Percentiles rank a stretch among this genome's conserved stretches.
phyloP scores from a whole-genome alignment of 148 eudicot species.

The Silene conica region DNA sequence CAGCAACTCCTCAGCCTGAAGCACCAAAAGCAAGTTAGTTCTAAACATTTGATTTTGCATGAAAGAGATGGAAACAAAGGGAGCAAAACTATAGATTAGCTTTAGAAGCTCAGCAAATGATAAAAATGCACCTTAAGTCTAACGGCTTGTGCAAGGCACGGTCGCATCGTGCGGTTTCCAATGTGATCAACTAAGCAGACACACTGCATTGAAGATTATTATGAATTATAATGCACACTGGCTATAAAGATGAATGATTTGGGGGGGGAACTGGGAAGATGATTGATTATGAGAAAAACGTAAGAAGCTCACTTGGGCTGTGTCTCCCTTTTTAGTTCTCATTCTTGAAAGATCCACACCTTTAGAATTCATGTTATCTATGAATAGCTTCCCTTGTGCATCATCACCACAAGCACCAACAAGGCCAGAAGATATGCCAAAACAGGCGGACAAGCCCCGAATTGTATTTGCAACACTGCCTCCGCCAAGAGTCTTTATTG shows the following conservation, averaged over 20 bases:
- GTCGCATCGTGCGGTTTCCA: slow-evolving; percentile 96
- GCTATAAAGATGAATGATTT: not conserved
- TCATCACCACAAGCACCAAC: slow-evolving; percentile 94
- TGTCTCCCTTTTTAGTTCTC: slow-evolving; percentile 56
- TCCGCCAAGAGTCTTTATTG: slow-evolving; percentile 77
- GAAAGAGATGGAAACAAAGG: not conserved
- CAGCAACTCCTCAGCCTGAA: slow-evolving; percentile 70
- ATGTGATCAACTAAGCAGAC: slow-evolving; percentile 88
- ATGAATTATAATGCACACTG: not conserved
- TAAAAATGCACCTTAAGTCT: slow-evolving; percentile 66
- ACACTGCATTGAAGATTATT: slow-evolving; percentile 47
- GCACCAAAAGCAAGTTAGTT: slow-evolving; percentile 12
- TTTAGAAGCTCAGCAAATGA: not conserved
- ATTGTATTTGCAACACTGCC: slow-evolving; percentile 96
- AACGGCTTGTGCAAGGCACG: slow-evolving; percentile 74
- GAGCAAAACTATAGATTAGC: too few species aligned
- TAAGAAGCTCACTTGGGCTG: slow-evolving; percentile 64
- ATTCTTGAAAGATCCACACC: slow-evolving; percentile 65
- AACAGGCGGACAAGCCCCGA: slow-evolving; percentile 85
- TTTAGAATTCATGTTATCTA: slow-evolving; percentile 54
- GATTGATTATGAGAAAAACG: not conserved
- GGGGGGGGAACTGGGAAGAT: not conserved
- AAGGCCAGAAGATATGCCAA: slow-evolving; percentile 69
- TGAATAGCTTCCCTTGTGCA: slow-evolving; percentile 66
- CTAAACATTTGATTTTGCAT: not conserved